phyloP scores from a whole-genome alignment of 2,329 filamentous ascomycete genomes.

The Leptographium wingfieldii region DNA sequence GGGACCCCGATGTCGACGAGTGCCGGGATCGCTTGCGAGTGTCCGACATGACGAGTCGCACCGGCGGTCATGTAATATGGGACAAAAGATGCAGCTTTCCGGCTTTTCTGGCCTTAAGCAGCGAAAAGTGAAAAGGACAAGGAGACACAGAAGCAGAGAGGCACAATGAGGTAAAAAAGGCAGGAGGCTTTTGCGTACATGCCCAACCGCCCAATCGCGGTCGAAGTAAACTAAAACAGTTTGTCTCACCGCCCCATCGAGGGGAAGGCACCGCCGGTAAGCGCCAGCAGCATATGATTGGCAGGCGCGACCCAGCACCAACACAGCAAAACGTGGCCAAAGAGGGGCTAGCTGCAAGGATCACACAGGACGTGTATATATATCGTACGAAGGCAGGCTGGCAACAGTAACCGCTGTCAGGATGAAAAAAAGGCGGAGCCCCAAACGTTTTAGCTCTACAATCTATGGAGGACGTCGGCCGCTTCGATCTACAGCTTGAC shows the following conservation, averaged over 20 bases:
- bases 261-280: neutral
- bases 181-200: neutral
- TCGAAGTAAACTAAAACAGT: neutral
- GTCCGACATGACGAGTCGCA: conserved; percentile 4
- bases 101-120: neutral
- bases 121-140: neutral
- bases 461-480: neutral
- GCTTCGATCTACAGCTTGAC: conserved; percentile 64
- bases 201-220: neutral
- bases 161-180: neutral
- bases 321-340: neutral
- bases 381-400: neutral
- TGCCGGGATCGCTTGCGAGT: neutral
- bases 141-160: neutral
- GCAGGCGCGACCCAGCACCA: neutral
- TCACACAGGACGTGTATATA: neutral
- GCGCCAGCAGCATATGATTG: neutral
- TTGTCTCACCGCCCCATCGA: conserved; percentile 1
- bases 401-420: neutral
- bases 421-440: neutral
- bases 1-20: neutral
- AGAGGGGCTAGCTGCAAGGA: neutral
- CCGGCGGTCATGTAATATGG: neutral
- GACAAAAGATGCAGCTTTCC: neutral
- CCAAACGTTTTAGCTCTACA: neutral